Percentiles rank a stretch among this genome's conserved stretches.
Conservation (phyloP, 2,329 filamentous ascomycete species). For the Juglanconis sp. region DNA sequence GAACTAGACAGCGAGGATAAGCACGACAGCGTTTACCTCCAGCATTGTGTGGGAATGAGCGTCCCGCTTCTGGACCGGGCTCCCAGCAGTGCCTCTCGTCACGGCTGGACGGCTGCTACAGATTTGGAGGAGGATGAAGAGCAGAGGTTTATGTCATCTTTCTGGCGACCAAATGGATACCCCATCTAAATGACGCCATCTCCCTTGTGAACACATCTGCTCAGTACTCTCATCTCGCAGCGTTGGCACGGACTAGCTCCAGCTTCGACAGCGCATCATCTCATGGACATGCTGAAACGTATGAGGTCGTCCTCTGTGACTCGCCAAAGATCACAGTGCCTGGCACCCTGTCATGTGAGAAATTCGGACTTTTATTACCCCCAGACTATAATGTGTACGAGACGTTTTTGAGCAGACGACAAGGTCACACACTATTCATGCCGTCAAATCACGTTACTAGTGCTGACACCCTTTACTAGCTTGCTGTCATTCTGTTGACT, state of each 20-base stretch:
- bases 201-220: background rate
- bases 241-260: too few relatives aligned
- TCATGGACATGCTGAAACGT: background rate
- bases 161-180: constrained; percentile 11
- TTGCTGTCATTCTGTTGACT: background rate
- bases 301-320: background rate
- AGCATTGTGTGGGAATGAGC: background rate
- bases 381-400: too few relatives aligned
- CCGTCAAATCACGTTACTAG: too few relatives aligned
- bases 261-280: background rate
- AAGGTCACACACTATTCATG: too few relatives aligned
- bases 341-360: too few relatives aligned
- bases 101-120: background rate
- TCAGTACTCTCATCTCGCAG: background rate
- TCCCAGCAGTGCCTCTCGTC: background rate
- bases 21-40: background rate
- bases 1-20: too few relatives aligned
- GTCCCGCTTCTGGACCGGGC: background rate
- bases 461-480: background rate
- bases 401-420: too few relatives aligned
- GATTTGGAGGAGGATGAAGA: constrained; percentile 6
- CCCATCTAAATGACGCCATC: background rate
- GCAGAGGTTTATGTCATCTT: constrained; percentile 10
- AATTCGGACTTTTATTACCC: too few relatives aligned
- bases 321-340: too few relatives aligned